Evolutionary conservation across 2,329 filamentous ascomycete species (phyloP), one percentile per base, ranked within the genome.

Genomic region (Penicillium italicum): DNA sequence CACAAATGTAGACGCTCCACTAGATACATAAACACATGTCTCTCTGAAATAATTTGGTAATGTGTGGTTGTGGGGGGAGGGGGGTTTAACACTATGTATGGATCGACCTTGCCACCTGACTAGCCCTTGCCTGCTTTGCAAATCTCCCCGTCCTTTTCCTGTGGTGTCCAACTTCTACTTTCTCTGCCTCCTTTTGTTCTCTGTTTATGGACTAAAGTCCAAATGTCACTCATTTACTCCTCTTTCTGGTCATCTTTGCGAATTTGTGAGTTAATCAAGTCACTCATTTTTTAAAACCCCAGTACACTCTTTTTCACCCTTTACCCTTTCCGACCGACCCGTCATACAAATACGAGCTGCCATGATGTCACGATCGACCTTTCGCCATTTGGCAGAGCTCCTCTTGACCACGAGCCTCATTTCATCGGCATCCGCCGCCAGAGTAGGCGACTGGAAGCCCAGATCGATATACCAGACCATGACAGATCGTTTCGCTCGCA

Each of bases 381-480:
- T 44, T 33, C 28, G 34, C 43, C 45, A 20, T 33, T n/a, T 45
- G 28, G 43, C 37, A 34, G 42, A 46, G 4, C 41, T 61, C 5
- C 8, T 57, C 11, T 20, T 26, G 9, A 33, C 55, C 18, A 47
- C 42, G 28, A 43, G 36, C 24, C 37, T 66, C 11, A 43, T 62
- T 20, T 31, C 38, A 11, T 31, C 58, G 16, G 43, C 58, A 9
- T 54, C 56, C 16, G 68, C 70, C 20, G 72, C 69, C 28, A 50
- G 47, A 20, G 67, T 58, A 8, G 55, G 59, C 5, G 65, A 66
- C 51, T 79, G 77, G 77, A 73, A 72, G 44, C 53, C 64, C 16
- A 72, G 76, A 51, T 74, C 75, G 1, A 72, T 79, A 51, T 79
- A 79, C 54, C 77, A 79, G 55, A 71, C 77, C 31, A 66, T 79